These are phyloP conservation scores for Obelidium mucronatum DNA, from an alignment of 192 early-diverging fungal species.

Conservation along the genomic window DNA sequence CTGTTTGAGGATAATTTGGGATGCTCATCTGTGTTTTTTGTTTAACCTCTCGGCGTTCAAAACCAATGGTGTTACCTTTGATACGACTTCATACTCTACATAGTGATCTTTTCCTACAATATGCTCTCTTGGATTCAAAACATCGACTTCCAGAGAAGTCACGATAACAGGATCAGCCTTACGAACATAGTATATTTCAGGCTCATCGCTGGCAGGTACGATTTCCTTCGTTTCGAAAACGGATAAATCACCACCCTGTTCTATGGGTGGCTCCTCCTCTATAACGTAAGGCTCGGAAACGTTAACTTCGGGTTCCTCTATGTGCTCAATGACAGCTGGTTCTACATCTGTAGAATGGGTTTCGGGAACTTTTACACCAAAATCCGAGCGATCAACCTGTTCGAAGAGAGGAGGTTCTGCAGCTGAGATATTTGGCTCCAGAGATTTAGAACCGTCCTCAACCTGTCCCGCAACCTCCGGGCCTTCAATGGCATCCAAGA, in stretches of 20 bases:
- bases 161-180: no score
- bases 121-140: constrained; percentile 5
- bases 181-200: not conserved
- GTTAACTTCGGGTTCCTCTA: not conserved
- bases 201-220: not conserved
- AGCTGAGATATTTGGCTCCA: no score
- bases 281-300: not conserved
- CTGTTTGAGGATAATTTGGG: not conserved
- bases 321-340: not conserved
- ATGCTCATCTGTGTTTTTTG: constrained; percentile 3
- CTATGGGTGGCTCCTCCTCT: not conserved
- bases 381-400: no score
- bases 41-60: not conserved
- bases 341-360: no score
- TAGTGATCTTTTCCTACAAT: constrained; percentile 9
- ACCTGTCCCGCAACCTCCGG: not conserved
- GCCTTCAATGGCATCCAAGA: not conserved
- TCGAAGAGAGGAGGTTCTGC: no score
- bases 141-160: constrained; percentile 16
- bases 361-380: no score
- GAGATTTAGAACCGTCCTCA: no score
- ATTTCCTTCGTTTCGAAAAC: not conserved
- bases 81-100: constrained; percentile 23
- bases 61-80: not conserved
- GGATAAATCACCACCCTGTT: not conserved